Evolutionary conservation across 2,329 filamentous ascomycete genomes (phyloP).

Genomic region (Alternaria consortialis): DNA sequence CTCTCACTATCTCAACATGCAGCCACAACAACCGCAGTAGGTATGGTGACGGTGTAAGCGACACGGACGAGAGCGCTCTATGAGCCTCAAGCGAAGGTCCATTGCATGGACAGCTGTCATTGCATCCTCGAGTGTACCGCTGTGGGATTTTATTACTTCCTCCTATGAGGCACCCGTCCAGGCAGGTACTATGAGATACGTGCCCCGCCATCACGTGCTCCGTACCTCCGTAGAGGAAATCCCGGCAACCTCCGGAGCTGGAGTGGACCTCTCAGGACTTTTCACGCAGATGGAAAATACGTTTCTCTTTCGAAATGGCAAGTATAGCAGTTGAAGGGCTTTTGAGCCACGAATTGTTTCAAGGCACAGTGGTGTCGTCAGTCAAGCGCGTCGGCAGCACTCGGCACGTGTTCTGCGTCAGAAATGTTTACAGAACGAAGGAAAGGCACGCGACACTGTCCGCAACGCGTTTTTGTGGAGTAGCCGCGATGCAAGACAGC

Average conservation of each 20-base stretch:
- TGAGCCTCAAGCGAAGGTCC: neutral
- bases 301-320: neutral
- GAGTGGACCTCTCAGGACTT: neutral
- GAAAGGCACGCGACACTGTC: slow-evolving; percentile 19
- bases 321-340: neutral
- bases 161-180: neutral
- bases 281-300: neutral
- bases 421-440: slow-evolving; percentile 28
- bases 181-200: neutral
- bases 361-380: slow-evolving; percentile 17
- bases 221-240: neutral
- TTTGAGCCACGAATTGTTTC: slow-evolving; percentile 21
- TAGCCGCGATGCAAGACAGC: neutral
- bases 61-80: slow-evolving; percentile 19
- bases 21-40: slow-evolving; percentile 30
- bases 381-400: neutral
- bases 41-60: slow-evolving; percentile 24
- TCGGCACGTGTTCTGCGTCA: slow-evolving; percentile 35
- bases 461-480: neutral
- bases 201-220: slow-evolving; percentile 14
- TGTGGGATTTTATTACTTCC: slow-evolving; percentile 1
- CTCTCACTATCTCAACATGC: slow-evolving; percentile 30
- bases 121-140: slow-evolving; percentile 7
- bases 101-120: slow-evolving; percentile 22
- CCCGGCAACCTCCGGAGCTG: neutral